A percentile compares a stretch with the other conserved stretches of the same genome.
phyloP scores from a whole-genome alignment of 805 yeast species.

The Candida pini region DNA sequence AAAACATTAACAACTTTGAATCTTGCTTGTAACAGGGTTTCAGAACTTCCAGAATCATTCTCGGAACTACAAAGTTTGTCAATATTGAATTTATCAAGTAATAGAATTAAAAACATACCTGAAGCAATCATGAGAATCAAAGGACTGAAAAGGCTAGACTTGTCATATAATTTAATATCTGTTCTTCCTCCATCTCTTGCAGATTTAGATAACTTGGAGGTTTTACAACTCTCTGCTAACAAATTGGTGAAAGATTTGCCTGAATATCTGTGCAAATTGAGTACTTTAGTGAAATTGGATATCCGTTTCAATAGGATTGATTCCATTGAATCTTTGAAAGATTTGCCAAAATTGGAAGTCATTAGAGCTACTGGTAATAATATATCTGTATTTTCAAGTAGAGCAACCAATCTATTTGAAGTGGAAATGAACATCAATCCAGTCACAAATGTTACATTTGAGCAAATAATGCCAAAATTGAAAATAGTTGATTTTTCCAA shows the following conservation, averaged over 20 bases:
- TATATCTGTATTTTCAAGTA: slow-evolving; percentile 63
- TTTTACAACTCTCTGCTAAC: slow-evolving; percentile 72
- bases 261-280: slow-evolving; percentile 43
- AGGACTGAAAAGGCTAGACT: slow-evolving; percentile 60
- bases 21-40: slow-evolving; percentile 71
- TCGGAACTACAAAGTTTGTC: slow-evolving; percentile 48
- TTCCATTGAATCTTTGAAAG: slow-evolving; percentile 52
- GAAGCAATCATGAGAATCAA: slow-evolving; percentile 56
- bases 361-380: slow-evolving; percentile 69
- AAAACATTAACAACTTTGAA: slow-evolving; percentile 52
- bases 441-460: slow-evolving; percentile 60
- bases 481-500: slow-evolving; percentile 72
- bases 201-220: slow-evolving; percentile 53
- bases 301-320: slow-evolving; percentile 60
- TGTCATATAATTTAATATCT: slow-evolving; percentile 73
- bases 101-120: slow-evolving; percentile 59
- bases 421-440: slow-evolving; percentile 81
- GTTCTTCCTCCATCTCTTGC: slow-evolving; percentile 57
- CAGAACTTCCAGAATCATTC: slow-evolving; percentile 55
- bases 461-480: slow-evolving; percentile 48
- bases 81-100: slow-evolving; percentile 73
- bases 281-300: slow-evolving; percentile 64
- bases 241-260: slow-evolving; percentile 51
- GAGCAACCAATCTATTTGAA: slow-evolving; percentile 56
- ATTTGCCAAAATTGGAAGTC: slow-evolving; percentile 61